Conservation (phyloP, 352 stramenopile species). For the Phytophthora europaea region DNA sequence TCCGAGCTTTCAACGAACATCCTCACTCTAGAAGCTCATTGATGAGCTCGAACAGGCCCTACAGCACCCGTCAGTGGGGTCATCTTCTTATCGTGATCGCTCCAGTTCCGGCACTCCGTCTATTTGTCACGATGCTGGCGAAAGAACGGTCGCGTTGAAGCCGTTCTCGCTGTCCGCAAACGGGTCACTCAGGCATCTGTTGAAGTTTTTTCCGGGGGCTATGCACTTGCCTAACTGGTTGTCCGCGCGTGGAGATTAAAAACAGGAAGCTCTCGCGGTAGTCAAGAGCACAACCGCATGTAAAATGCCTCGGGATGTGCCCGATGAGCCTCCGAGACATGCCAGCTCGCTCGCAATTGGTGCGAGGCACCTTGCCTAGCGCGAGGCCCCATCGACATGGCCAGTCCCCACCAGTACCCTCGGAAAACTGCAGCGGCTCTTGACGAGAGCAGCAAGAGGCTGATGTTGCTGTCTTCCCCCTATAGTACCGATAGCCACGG, state of each 20-base stretch:
- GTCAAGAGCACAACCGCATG: background rate
- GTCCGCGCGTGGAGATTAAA: background rate
- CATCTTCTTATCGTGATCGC: background rate
- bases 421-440: background rate
- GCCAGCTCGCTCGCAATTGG: conserved; percentile 18
- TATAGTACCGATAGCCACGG: too few relatives aligned
- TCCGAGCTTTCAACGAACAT: background rate
- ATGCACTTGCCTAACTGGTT: conserved; percentile 26
- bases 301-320: conserved; percentile 1
- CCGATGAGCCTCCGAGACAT: conserved; percentile 14
- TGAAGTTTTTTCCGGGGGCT: conserved; percentile 14
- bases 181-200: conserved; percentile 2
- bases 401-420: background rate
- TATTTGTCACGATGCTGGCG: background rate
- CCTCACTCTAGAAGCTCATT: background rate
- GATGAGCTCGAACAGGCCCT: too few relatives aligned
- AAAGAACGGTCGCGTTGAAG: background rate
- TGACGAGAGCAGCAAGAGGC: background rate
- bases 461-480: background rate
- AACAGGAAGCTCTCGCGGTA: background rate
- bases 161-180: background rate
- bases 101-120: background rate
- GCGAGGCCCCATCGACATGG: background rate
- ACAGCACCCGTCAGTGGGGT: background rate
- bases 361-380: conserved; percentile 9